Conservation (phyloP, 768 basidiomycete genomes). For the Cystofilobasidium capitatum region DNA sequence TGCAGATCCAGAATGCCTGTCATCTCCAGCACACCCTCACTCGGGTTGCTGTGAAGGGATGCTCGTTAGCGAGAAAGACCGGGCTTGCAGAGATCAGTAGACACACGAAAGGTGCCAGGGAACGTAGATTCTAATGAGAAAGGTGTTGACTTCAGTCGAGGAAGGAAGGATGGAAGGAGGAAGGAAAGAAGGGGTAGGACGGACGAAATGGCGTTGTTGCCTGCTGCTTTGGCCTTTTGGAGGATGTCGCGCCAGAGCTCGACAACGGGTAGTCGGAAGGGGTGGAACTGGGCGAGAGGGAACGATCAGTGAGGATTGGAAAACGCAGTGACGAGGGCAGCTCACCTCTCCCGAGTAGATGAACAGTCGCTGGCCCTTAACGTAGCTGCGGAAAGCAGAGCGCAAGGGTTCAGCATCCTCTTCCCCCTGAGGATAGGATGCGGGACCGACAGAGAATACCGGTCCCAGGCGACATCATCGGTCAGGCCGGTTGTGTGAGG, state of each 20-base stretch:
- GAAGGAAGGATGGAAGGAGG: too few relatives aligned
- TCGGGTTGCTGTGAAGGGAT: slow-evolving; percentile 1
- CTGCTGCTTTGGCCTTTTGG: slow-evolving; percentile 6
- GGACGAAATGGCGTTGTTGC: slow-evolving; percentile 6
- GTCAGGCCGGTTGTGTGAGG: slow-evolving; percentile 1
- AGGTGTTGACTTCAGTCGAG: too few relatives aligned
- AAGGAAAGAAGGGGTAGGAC: too few relatives aligned
- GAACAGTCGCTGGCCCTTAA: slow-evolving; percentile 4
- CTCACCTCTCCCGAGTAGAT: background rate
- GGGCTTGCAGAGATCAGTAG: background rate
- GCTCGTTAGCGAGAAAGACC: too few relatives aligned
- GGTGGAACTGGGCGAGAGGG: background rate
- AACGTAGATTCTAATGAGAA: slow-evolving; percentile 12
- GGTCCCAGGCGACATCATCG: background rate
- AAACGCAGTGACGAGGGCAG: background rate
- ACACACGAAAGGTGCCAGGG: background rate
- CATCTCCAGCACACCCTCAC: slow-evolving; percentile 5
- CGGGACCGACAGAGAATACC: background rate
- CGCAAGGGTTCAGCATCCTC: background rate
- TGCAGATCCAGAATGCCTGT: background rate
- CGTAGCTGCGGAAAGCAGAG: background rate
- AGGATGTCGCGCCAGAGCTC: slow-evolving; percentile 10
- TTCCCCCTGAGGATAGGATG: background rate
- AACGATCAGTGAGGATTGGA: background rate
- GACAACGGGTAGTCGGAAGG: background rate